Conservation (phyloP, 2,329 filamentous ascomycete genomes). For the Paraphoma sp. region DNA sequence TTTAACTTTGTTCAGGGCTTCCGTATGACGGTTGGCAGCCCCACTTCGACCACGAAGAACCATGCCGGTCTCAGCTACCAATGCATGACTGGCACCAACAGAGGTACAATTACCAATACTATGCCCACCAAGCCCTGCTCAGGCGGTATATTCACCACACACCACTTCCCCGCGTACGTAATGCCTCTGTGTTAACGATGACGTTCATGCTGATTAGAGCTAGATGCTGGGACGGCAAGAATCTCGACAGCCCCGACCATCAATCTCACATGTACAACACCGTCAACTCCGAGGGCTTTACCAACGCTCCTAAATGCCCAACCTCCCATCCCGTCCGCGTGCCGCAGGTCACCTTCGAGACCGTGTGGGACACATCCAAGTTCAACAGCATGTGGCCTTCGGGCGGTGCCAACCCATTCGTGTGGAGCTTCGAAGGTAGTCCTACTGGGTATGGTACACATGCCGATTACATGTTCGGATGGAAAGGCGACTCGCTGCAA, state of each 20-base stretch:
- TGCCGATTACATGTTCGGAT: slow-evolving; percentile 33
- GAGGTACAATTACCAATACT: slow-evolving; percentile 20
- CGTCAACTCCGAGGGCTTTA: slow-evolving; percentile 24
- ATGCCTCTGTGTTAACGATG: background rate
- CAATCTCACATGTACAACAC: slow-evolving; percentile 54
- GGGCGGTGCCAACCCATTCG: slow-evolving; percentile 21
- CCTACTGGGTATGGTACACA: slow-evolving; percentile 22
- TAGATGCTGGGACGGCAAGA: slow-evolving; percentile 45
- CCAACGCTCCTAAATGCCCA: slow-evolving; percentile 29
- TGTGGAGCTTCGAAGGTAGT: slow-evolving; percentile 27
- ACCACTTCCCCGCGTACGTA: slow-evolving; percentile 34
- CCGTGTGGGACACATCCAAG: slow-evolving; percentile 30
- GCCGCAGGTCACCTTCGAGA: slow-evolving; percentile 33
- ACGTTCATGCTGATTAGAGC: background rate
- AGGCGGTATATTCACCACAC: slow-evolving; percentile 32
- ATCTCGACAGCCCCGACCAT: slow-evolving; percentile 59
- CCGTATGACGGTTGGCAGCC: slow-evolving; percentile 38
- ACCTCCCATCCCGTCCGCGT: slow-evolving; percentile 27
- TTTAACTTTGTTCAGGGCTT: slow-evolving; percentile 22
- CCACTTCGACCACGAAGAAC: slow-evolving; percentile 31
- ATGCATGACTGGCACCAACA: slow-evolving; percentile 26
- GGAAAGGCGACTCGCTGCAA: slow-evolving; percentile 23
- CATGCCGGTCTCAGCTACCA: slow-evolving; percentile 31
- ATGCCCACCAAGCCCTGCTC: slow-evolving; percentile 32
- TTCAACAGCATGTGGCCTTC: slow-evolving; percentile 34